These are phyloP conservation scores for Acanthamoeba lugdunensis DNA, from an alignment of 208 protist genomes.

Conservation along the genomic window DNA sequence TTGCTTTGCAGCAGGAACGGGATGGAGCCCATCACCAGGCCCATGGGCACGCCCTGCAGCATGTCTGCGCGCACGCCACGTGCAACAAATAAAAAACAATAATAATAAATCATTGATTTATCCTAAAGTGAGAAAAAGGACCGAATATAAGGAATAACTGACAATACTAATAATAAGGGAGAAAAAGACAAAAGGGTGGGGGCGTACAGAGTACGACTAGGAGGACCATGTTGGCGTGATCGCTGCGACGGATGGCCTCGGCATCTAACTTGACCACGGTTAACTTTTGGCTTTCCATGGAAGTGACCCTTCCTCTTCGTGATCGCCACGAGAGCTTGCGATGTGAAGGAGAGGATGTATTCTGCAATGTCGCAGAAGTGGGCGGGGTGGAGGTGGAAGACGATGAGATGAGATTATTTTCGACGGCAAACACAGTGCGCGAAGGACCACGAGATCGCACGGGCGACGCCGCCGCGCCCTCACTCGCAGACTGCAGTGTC, in stretches of 20 bases:
- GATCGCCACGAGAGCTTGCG: neutral
- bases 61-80: slow-evolving; percentile 50
- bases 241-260: neutral
- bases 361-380: neutral
- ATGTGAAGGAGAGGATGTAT: neutral
- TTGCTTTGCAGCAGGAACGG: slow-evolving; percentile 78
- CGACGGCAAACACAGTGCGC: no score
- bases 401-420: no score
- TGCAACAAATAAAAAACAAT: neutral
- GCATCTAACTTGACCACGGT: neutral
- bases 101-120: neutral
- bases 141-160: neutral
- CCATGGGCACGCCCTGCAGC: slow-evolving; percentile 82
- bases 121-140: no score
- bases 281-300: slow-evolving; percentile 16
- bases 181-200: neutral
- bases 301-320: neutral
- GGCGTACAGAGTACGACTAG: neutral
- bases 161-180: neutral
- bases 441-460: no score
- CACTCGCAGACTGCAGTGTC: no score
- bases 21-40: slow-evolving; percentile 75
- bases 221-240: neutral
- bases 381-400: no score
- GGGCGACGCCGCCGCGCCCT: no score